phyloP scores from a whole-genome alignment of 2,329 filamentous ascomycete species.

The Cordyceps javanica region DNA sequence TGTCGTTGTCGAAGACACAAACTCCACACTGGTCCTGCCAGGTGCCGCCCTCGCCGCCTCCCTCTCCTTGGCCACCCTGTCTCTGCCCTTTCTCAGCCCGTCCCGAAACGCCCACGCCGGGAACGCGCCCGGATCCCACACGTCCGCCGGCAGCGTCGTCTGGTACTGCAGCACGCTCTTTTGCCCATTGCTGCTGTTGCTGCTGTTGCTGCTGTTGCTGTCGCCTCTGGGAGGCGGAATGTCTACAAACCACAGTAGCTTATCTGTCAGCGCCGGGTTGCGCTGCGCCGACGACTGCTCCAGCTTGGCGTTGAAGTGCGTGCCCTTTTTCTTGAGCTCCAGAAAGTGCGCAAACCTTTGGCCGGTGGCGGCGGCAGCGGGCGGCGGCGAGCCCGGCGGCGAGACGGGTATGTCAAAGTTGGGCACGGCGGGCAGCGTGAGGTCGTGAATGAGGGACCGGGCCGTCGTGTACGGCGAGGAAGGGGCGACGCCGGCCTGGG shows the following conservation, averaged over 20 bases:
- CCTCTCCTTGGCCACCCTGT: constrained; percentile 37
- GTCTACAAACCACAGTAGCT: constrained; percentile 62
- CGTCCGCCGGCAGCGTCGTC: constrained; percentile 49
- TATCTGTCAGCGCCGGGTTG: constrained; percentile 67
- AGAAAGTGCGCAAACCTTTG: constrained; percentile 70
- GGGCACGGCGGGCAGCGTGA: constrained; percentile 66
- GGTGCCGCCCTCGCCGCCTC: constrained; percentile 38
- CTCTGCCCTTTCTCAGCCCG: constrained; percentile 43
- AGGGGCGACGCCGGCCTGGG: constrained; percentile 29
- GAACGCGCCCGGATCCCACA: constrained; percentile 54
- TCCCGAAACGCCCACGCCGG: constrained; percentile 49
- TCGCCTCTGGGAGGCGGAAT: constrained; percentile 18
- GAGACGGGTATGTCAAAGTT: constrained; percentile 71
- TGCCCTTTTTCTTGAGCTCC: constrained; percentile 66
- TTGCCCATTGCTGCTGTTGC: no score
- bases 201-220: constrained; percentile 33
- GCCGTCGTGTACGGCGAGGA: constrained; percentile 62
- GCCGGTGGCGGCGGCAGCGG: constrained; percentile 49
- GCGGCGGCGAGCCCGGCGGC: constrained; percentile 62
- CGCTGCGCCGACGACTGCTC: constrained; percentile 59
- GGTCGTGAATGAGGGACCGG: constrained; percentile 59
- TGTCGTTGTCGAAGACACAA: constrained; percentile 31
- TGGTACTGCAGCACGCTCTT: constrained; percentile 52
- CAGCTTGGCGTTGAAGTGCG: constrained; percentile 74
- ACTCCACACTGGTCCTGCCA: constrained; percentile 39